Conservation (phyloP, 768 basidiomycete genomes). For the Postia placenta region DNA sequence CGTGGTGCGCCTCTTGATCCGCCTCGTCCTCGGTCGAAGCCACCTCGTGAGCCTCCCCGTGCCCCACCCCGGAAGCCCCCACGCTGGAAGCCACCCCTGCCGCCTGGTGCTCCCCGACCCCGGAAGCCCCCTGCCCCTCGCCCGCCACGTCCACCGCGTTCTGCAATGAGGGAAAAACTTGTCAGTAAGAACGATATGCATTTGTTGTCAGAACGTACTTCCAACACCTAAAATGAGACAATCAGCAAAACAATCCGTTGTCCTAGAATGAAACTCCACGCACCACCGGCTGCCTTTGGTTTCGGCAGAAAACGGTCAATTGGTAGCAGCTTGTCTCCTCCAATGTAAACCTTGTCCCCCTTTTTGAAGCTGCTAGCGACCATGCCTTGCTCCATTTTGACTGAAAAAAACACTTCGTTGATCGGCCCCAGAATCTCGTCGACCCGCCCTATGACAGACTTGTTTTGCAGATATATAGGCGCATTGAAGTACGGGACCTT, state of each 20-base stretch:
- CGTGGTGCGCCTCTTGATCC: conserved; percentile 27
- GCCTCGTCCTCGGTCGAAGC: conserved; percentile 32
- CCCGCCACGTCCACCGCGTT: conserved; percentile 29
- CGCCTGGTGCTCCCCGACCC: conserved; percentile 13
- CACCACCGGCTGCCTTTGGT: conserved; percentile 76
- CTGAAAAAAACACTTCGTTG: conserved; percentile 96
- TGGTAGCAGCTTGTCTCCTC: conserved; percentile 93
- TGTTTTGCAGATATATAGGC: conserved; percentile 95
- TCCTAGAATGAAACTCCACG: conserved; percentile 12
- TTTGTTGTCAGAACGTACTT: conserved; percentile 22
- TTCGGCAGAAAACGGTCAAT: conserved; percentile 96
- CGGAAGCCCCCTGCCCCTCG: conserved; percentile 17
- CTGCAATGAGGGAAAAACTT: conserved; percentile 22
- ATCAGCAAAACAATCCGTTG: neutral
- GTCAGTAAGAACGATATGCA: conserved; percentile 6
- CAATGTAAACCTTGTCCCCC: conserved; percentile 98
- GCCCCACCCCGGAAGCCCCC: conserved; percentile 17
- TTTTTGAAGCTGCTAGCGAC: conserved; percentile 93
- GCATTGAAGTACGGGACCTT: conserved; percentile 99
- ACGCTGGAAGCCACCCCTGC: conserved; percentile 18
- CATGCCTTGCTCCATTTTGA: conserved; percentile 97
- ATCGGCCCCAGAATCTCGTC: conserved; percentile 99
- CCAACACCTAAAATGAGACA: conserved; percentile 30
- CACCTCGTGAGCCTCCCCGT: conserved; percentile 33
- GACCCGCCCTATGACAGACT: conserved; percentile 92